Conservation (phyloP, 2,329 filamentous ascomycete species). For the Xylariaceae sp. region DNA sequence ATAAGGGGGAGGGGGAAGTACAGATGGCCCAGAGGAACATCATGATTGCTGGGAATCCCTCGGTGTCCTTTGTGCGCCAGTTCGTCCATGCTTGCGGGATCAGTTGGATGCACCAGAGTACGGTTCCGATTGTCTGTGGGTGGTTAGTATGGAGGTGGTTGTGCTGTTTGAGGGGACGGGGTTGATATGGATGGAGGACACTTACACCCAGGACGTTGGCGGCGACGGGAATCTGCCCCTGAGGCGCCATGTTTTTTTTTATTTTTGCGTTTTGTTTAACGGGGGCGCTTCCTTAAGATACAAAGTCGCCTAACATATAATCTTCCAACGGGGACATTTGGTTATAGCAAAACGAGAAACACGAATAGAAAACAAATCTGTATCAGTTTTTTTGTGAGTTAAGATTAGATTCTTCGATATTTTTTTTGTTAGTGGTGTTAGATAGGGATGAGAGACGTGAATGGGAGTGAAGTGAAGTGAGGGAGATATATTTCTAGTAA, state of each 20-base stretch:
- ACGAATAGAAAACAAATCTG: not conserved
- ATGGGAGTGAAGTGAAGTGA: too few relatives aligned
- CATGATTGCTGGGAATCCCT: slow-evolving; percentile 56
- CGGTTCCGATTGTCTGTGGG: slow-evolving; percentile 31
- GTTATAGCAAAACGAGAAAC: not conserved
- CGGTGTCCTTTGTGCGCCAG: slow-evolving; percentile 55
- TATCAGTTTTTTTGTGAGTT: too few relatives aligned
- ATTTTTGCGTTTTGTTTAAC: too few relatives aligned
- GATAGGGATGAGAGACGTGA: too few relatives aligned
- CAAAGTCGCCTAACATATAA: not conserved
- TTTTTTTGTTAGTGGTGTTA: too few relatives aligned
- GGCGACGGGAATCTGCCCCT: slow-evolving; percentile 30
- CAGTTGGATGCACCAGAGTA: slow-evolving; percentile 40
- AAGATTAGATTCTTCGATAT: too few relatives aligned
- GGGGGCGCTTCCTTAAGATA: not conserved
- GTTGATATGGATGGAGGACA: slow-evolving; percentile 5
- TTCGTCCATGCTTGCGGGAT: slow-evolving; percentile 53
- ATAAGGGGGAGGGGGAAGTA: slow-evolving; percentile 25
- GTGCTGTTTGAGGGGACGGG: not conserved
- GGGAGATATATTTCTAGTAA: too few relatives aligned
- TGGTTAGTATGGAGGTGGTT: not conserved
- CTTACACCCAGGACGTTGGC: slow-evolving; percentile 39
- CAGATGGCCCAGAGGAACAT: slow-evolving; percentile 60
- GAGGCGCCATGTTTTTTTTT: slow-evolving; percentile 25
- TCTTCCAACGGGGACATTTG: not conserved